Evolutionary conservation across 345 rosid species (phyloP).

Genomic region (Syzygium aqueum): DNA sequence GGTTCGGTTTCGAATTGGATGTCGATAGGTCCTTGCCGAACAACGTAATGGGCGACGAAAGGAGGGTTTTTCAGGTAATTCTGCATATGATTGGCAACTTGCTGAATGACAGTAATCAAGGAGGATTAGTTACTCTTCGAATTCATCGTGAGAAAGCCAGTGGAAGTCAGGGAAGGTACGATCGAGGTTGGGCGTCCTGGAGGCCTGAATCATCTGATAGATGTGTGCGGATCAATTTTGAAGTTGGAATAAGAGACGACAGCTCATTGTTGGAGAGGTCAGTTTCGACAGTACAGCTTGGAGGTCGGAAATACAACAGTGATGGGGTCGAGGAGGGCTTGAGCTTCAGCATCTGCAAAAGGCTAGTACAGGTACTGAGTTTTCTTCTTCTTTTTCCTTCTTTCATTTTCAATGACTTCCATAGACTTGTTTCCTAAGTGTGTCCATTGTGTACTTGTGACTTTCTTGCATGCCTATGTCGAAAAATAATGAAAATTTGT

Average conservation of each 20-base stretch:
- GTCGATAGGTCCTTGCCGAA: conserved; percentile 74
- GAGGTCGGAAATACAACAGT: conserved; percentile 33
- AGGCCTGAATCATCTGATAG: conserved; percentile 47
- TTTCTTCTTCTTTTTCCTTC: not conserved
- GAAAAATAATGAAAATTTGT: not conserved
- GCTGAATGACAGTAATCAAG: conserved; percentile 35
- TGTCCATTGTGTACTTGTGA: not conserved
- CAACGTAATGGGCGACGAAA: conserved; percentile 70
- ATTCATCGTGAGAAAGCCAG: conserved; percentile 27
- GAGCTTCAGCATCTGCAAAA: conserved; percentile 88
- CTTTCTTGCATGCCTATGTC: not conserved
- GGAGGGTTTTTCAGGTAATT: conserved; percentile 80
- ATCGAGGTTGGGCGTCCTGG: conserved; percentile 76
- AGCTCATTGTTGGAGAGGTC: conserved; percentile 30
- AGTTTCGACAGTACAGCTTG: conserved; percentile 27
- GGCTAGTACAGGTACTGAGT: conserved; percentile 64
- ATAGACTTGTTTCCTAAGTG: not conserved
- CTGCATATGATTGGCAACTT: conserved; percentile 84
- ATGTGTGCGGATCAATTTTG: conserved; percentile 58
- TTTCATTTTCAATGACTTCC: not conserved
- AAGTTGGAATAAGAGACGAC: conserved; percentile 31
- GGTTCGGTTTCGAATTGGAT: conserved; percentile 51
- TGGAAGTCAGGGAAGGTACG: conserved; percentile 62
- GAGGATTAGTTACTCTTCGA: conserved; percentile 39
- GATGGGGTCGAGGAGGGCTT: conserved; percentile 54